These are phyloP conservation scores for Coemansia sp. DNA, from an alignment of 192 early-diverging fungal species.

Conservation along the genomic window DNA sequence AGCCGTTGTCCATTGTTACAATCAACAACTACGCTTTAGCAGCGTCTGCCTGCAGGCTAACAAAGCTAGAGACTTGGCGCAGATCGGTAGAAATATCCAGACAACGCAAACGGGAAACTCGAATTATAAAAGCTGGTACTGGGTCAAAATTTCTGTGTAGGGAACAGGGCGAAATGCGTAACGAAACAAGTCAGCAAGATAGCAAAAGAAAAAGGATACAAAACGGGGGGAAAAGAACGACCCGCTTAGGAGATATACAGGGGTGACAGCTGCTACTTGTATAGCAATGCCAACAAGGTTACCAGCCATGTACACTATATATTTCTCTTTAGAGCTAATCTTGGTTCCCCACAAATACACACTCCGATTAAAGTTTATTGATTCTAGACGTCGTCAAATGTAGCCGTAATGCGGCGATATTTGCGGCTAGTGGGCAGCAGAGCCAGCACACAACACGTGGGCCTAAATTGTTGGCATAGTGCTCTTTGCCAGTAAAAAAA, in stretches of 20 bases:
- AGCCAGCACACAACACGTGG: not conserved
- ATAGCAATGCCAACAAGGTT: slow-evolving; percentile 11
- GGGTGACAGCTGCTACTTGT: slow-evolving; percentile 8
- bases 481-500: not conserved
- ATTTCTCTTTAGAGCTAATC: not conserved
- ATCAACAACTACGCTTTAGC: not conserved
- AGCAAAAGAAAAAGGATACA: slow-evolving; percentile 5
- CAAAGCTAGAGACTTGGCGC: not conserved
- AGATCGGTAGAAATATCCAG: not conserved
- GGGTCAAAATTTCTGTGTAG: no score
- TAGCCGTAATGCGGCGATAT: not conserved
- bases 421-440: not conserved
- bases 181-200: not conserved
- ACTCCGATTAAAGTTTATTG: slow-evolving; percentile 1
- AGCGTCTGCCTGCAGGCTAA: slow-evolving; percentile 6
- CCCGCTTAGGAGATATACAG: not conserved
- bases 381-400: slow-evolving; percentile 7
- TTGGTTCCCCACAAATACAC: slow-evolving; percentile 13
- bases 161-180: not conserved
- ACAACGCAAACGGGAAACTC: not conserved
- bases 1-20: slow-evolving; percentile 41
- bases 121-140: no score
- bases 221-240: not conserved
- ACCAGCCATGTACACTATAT: not conserved
- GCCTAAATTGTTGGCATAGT: not conserved